Evolutionary conservation across 495 filamentous ascomycete species (phyloP).

Genomic region (Aspergillus coremiiformis): DNA sequence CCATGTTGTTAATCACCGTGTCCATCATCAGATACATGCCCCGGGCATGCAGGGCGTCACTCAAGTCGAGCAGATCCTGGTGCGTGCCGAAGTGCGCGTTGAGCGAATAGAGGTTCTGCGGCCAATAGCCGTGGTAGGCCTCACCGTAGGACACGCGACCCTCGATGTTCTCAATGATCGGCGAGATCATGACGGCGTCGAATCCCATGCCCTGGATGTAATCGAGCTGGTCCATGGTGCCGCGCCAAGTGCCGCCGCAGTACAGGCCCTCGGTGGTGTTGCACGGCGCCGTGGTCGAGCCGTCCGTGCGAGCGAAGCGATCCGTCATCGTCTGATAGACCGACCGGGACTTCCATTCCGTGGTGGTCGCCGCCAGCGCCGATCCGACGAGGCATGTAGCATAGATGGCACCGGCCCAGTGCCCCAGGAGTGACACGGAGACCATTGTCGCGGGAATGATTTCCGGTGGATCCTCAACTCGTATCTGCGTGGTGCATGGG

Average conservation of each 20-base stretch:
- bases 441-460: constrained; percentile 1
- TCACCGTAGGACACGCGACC: constrained; percentile 40
- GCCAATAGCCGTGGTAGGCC: constrained; percentile 74
- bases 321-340: constrained; percentile 75
- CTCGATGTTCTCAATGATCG: constrained; percentile 57
- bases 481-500: neutral
- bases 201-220: constrained; percentile 72
- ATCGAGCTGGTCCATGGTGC: constrained; percentile 53
- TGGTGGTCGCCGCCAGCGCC: neutral
- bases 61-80: constrained; percentile 57
- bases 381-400: neutral
- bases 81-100: constrained; percentile 61
- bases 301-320: constrained; percentile 62
- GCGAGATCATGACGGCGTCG: constrained; percentile 76
- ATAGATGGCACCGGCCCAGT: neutral
- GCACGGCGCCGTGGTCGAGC: constrained; percentile 46
- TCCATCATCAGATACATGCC: constrained; percentile 74
- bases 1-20: constrained; percentile 74
- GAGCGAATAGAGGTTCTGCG: constrained; percentile 54
- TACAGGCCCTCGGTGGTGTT: constrained; percentile 42
- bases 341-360: constrained; percentile 33
- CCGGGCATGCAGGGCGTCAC: constrained; percentile 48
- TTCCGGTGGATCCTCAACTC: neutral
- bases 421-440: neutral
- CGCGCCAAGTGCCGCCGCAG: constrained; percentile 71